Evolutionary conservation across 2,329 filamentous ascomycete species (phyloP).

Genomic region (Botrytis hyacinthi): DNA sequence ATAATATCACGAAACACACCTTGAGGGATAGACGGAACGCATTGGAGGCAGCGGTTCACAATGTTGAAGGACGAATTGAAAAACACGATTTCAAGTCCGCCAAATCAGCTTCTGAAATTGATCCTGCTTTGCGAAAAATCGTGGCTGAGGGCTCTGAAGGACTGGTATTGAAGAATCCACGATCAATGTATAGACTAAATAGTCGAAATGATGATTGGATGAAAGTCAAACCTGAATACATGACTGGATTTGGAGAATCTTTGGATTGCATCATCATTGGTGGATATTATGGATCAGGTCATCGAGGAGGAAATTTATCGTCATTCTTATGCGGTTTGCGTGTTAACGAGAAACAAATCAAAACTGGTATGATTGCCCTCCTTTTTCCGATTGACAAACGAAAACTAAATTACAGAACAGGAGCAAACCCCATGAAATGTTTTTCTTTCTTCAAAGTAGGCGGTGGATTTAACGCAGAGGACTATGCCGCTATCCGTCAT

Average conservation of each 20-base stretch:
- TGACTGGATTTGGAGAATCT: conserved; percentile 92
- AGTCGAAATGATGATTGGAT: conserved; percentile 95
- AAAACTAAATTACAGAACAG: conserved; percentile 21
- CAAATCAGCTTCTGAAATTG: conserved; percentile 68
- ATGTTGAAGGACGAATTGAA: conserved; percentile 75
- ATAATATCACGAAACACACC: conserved; percentile 75
- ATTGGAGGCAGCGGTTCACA: conserved; percentile 66
- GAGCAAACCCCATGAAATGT: conserved; percentile 67
- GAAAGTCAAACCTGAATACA: conserved; percentile 98
- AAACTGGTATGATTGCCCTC: background rate
- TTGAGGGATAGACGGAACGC: conserved; percentile 77
- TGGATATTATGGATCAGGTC: conserved; percentile 88
- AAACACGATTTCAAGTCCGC: conserved; percentile 72
- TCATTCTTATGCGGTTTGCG: conserved; percentile 89
- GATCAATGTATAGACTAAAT: conserved; percentile 81
- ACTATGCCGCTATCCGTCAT: conserved; percentile 81
- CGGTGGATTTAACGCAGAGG: conserved; percentile 82
- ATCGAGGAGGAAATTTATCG: conserved; percentile 76
- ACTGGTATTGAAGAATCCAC: conserved; percentile 88
- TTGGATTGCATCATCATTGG: conserved; percentile 88
- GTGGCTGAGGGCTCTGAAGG: conserved; percentile 87
- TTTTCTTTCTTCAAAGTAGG: conserved; percentile 98
- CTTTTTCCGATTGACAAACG: background rate
- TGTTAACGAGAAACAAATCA: conserved; percentile 48
- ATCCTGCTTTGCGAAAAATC: conserved; percentile 75